Evolutionary conservation across 768 basidiomycete genomes (phyloP), one percentile per base, ranked within the genome.

Genomic region (Suillus variegatus): DNA sequence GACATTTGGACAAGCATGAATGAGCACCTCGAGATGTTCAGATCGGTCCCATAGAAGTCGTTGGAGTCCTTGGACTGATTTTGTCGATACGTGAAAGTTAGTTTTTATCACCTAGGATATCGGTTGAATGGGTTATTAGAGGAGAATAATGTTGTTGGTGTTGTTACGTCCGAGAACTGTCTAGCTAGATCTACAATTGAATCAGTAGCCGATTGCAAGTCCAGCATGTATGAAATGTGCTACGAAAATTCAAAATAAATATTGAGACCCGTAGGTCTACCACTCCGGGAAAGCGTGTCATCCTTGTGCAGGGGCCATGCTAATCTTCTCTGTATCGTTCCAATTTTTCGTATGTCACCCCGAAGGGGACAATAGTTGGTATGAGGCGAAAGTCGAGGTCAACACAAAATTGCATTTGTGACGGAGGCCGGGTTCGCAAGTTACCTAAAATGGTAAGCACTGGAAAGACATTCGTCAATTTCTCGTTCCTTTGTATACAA

Each of bases 241-340:
- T 32, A 35, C 13, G 63, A 64, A 67, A 58, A 63, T 65, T 43
- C 1, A 77, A 28, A 60, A 76, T 77, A 77, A 77, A 77, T 77
- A 77, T 79, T 79, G 76, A 79, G 77, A 77, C 77, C 77, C 76
- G 76, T 79, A 79, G 76, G 77, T 77, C 77, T 90, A 90, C 90
- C 90, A 91, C 90, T 92, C 91, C 89, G 90, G 89, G 86, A 91
- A 91, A 93, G 91, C 92, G 93, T 96, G 95, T 95, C 95, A 96
- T 97, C 95, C 95, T 97, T 97, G 94, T 97, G 95, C 95, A 97
- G 95, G 95, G 95, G 94, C 95, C 93, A 97, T 97, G 95, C 95
- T 96, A 95, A 97, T 95, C 95, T 96, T 96, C 95, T 97, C 94
- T 95, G 94, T 95, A 96, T 95, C 92, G 93, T 95, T 95, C 92